Base-by-base conservation (phyloP, 805 yeast genomes). In the Starmerella floricola region DNA sequence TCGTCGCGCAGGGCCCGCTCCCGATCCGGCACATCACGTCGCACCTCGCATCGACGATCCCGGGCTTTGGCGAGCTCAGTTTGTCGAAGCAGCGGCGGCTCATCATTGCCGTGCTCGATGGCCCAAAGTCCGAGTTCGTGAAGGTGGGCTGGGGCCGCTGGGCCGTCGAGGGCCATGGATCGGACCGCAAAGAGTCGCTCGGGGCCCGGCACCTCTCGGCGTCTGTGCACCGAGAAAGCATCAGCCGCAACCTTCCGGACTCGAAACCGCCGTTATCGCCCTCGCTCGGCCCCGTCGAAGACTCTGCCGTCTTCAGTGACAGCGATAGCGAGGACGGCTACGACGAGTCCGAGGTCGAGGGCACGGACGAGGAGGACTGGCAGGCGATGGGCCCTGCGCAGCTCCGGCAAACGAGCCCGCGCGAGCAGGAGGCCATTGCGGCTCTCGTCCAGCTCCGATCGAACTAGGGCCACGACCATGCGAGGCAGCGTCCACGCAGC, bases 101-200 rank as follows among this genome's bases (percentile, higher is more conserved):
- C 44, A 87, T 87, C 24, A 87, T 87, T 79, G 76, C 86, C 12
- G 91, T 87, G 31, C 71, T 87, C 62, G 95, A 85, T 53, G 72
- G 74, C 49, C 80, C 82, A 8, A 83, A 76, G 54, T 51, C 68
- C 1, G 65, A 60, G 32, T 87, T 87, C 63, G 94, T 85, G 56
- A 87, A 87, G 63, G 85, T 87, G 26, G 95, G 96, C 18, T 87
- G 97, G 97, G 97, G 97, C 46, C 93, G 87, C 60, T 87, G 97
- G 97, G 81, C 81, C 19, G 93, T 87, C 2, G 71, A 76, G 53
- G 59, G 38, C 42, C 56, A 74, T 35, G 87, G 80, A 53, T 81
- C 94, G 0, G 94, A 28, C 31, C 38, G 39, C 36, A 26, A 33
- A 17, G 38, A 20, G 27, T 23, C 31, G 27, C 38, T 17, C 17